Base-by-base conservation (phyloP, 2,329 filamentous ascomycete genomes). In the Macrophomina pseudophaseolina region DNA sequence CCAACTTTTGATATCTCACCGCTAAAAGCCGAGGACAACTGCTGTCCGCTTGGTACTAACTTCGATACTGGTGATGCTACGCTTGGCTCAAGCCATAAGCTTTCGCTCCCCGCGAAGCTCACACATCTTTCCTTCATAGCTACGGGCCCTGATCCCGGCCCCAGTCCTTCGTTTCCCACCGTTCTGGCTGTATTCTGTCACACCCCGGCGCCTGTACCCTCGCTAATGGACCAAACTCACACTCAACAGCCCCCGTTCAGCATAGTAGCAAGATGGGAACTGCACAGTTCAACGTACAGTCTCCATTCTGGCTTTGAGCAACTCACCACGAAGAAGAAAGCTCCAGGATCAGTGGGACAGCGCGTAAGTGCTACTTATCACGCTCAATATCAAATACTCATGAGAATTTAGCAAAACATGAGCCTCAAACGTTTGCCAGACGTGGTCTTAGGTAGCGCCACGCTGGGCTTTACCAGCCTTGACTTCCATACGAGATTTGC, bases 241-340 rank as follows among this genome's bases (percentile, higher is more conserved):
- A 88, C 86, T 64, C 84, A 85, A 49, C 87, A 89, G 70, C 87
- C 89, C 38, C 82, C 87, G 0, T 88, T 91, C 71, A 97, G 90
- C 71, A 86, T 94, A 48, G 84, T 98, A 69, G 89, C 93, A 69
- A 87, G 91, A 69, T 98, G 94, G 94, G 90, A 95, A 71, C 76
- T 94, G 9, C 84, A 86, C 38, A 84, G 87, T 56, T 80, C 85
- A n/a, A 87, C 90, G 69, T 83, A 73, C 35, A 72, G 81, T 9
- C 80, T 96, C 7, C 91, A 95, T 74, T 80, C 89, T 1, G 90
- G 90, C 12, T 94, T 97, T 75, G 90, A 93, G 70, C 90, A 94
- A 71, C 83, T 95, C 32, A 87, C 88, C 7, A 84, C 85, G 51
- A 87, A 90, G 71, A 88, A 87, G 72, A 88, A 87, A 73, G 87